Evolutionary conservation across 2,329 filamentous ascomycete species (phyloP).

Genomic region (Exophiala mesophila): DNA sequence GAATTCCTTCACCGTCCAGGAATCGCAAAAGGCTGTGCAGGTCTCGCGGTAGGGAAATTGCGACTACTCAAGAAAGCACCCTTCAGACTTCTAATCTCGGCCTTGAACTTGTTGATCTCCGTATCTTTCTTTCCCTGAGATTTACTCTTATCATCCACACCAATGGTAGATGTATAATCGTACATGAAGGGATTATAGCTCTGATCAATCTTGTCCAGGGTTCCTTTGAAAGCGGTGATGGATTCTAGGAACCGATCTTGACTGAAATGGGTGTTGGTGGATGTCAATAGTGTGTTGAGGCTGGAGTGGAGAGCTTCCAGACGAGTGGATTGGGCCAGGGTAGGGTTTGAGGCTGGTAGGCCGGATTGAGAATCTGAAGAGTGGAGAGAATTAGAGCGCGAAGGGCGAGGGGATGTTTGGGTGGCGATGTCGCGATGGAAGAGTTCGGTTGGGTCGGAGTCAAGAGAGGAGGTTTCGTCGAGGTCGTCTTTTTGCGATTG

Average conservation of each 20-base stretch:
- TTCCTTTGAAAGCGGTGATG: conserved; percentile 17
- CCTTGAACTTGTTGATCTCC: conserved; percentile 54
- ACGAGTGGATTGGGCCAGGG: conserved; percentile 19
- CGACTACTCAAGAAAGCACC: conserved; percentile 59
- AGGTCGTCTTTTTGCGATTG: conserved; percentile 33
- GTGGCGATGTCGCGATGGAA: conserved; percentile 61
- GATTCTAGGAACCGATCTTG: conserved; percentile 26
- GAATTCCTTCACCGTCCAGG: conserved; percentile 6
- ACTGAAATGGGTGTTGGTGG: conserved; percentile 39
- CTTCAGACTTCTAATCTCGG: conserved; percentile 59
- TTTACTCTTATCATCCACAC: conserved; percentile 26
- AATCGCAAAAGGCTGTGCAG: conserved; percentile 15
- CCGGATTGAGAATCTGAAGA: conserved; percentile 6
- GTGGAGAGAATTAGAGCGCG: conserved; percentile 34
- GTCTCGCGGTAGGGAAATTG: conserved; percentile 47
- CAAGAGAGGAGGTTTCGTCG: conserved; percentile 46
- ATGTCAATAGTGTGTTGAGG: conserved; percentile 47
- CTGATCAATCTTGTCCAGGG: conserved; percentile 20
- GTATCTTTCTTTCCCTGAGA: conserved; percentile 40
- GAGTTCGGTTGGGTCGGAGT: conserved; percentile 58
- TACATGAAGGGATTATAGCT: conserved; percentile 29
- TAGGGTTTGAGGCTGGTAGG: conserved; percentile 12
- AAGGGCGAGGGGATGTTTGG: conserved; percentile 51
- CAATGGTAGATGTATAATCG: conserved; percentile 27
- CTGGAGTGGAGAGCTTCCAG: conserved; percentile 46